Percentiles rank a stretch among this genome's conserved stretches.
Conservation (phyloP, 176 grass and related monocot species). For the Eleusine coracana region DNA sequence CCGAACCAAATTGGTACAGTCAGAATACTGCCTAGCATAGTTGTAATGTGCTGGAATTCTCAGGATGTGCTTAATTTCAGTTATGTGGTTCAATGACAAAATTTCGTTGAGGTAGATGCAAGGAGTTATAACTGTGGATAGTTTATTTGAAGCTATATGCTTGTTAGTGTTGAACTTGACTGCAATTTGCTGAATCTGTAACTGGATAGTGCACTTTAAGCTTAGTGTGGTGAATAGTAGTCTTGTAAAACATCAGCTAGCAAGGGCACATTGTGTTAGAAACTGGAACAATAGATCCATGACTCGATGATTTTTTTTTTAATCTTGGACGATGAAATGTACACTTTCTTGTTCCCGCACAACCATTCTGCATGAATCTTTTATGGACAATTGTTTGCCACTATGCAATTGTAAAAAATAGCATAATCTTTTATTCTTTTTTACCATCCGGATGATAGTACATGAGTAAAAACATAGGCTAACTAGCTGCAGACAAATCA, state of each 20-base stretch:
- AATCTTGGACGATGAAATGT: background rate
- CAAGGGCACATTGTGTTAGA: too few species aligned
- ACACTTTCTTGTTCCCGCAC: background rate
- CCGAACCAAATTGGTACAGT: background rate
- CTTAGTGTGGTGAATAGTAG: background rate
- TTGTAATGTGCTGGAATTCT: background rate
- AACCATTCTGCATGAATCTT: background rate
- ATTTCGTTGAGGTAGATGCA: too few species aligned
- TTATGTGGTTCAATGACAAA: background rate
- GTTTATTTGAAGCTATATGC: background rate
- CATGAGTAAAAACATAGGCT: background rate
- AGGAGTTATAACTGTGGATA: background rate
- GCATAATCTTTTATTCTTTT: background rate
- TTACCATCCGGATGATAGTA: background rate
- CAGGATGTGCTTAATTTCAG: background rate
- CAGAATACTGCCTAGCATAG: background rate
- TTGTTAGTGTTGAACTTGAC: background rate
- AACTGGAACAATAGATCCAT: background rate
- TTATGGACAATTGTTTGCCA: background rate
- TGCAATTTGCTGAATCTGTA: background rate
- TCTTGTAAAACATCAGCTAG: background rate
- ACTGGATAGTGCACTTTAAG: background rate
- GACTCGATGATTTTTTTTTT: background rate
- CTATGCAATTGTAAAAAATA: background rate
- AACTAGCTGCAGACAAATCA: constrained; percentile 3